These are phyloP conservation scores for Phytomonas francai DNA, from an alignment of 208 protist species.

Conservation along the genomic window DNA sequence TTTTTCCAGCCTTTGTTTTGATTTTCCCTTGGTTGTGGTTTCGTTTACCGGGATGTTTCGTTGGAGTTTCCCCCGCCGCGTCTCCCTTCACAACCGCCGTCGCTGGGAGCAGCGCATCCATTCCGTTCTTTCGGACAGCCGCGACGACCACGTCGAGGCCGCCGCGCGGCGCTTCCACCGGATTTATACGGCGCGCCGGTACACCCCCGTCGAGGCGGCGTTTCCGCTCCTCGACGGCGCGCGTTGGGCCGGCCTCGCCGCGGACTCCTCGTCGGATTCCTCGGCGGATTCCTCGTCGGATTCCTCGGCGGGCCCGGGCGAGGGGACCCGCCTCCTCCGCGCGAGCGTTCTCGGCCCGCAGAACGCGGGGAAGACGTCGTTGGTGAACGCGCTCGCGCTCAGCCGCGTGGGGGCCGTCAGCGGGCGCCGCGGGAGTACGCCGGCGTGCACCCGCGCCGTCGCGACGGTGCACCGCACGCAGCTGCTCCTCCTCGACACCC, in stretches of 20 bases:
- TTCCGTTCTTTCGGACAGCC: constrained; percentile 49
- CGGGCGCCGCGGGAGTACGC: constrained; percentile 67
- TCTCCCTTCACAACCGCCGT: constrained; percentile 56
- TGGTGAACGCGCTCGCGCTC: constrained; percentile 82
- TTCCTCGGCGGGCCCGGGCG: not conserved
- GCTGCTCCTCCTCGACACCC: constrained; percentile 83
- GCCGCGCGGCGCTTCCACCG: constrained; percentile 71
- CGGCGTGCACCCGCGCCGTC: constrained; percentile 73
- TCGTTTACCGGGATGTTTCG: constrained; percentile 3
- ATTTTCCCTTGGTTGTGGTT: constrained; percentile 5
- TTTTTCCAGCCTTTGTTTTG: not conserved
- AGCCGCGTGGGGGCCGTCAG: constrained; percentile 81
- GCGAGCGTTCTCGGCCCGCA: constrained; percentile 71
- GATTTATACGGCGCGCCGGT: constrained; percentile 77
- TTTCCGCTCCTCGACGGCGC: constrained; percentile 56
- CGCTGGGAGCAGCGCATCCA: constrained; percentile 85
- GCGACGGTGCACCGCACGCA: constrained; percentile 85
- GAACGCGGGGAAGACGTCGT: constrained; percentile 85
- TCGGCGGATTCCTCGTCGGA: not conserved
- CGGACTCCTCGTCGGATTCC: not conserved
- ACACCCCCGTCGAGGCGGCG: constrained; percentile 72
- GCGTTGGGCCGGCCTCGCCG: constrained; percentile 23
- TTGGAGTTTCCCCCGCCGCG: constrained; percentile 3
- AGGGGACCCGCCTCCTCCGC: constrained; percentile 30
- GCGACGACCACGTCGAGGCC: constrained; percentile 46